Base-by-base conservation (phyloP, 495 filamentous ascomycete species). In the Aspergillus nidulans region DNA sequence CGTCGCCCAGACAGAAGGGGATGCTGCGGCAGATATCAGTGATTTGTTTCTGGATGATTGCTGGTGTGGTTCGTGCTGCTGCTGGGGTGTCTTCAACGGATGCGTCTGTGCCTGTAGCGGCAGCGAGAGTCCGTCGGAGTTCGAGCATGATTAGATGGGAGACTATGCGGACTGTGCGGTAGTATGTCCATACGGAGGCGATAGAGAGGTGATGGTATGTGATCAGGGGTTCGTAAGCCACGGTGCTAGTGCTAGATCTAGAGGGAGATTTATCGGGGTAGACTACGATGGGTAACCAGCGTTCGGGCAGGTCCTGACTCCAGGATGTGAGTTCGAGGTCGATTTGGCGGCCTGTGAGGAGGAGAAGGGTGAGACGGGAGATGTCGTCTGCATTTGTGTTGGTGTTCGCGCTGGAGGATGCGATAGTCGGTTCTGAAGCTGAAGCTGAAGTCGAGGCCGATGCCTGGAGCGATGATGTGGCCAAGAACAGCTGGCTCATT, bases 21-120 rank as follows among this genome's bases (percentile, higher is more conserved):
- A 77, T 66, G 39, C 71, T 74, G n/a, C 63, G 67, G 49, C 71
- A 77, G 44, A 67, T 61, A 19, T 76, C 74, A 20, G 64, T 56
- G 34, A 71, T 76, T 58, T 73, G 63, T 44, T 75, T 70, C 36
- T 66, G 69, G n/a, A 53, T 38, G 23, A 26, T 55, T 19, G 52
- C 32, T 25, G 42, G 20, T 43, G 43, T 39, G 30, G 54, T 19
- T 57, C 34, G 13, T 26, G 46, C 1, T 25, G 40, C 21, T 18
- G 41, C 0, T 25, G 40, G 15, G 12, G 41, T n/a, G 55, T 52
- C 13, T 21, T 42, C 41, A 7, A 34, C 2, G 30, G 30, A 34
- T 6, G 30, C 30, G 30, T 12, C 15, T 6, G 6, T 34, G 15
- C 68, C 56, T 10, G 62, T 42, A 12, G 47, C 47, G 6, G 16